Evolutionary conservation across 2,329 filamentous ascomycete species (phyloP).

Genomic region (Colletotrichum lini): DNA sequence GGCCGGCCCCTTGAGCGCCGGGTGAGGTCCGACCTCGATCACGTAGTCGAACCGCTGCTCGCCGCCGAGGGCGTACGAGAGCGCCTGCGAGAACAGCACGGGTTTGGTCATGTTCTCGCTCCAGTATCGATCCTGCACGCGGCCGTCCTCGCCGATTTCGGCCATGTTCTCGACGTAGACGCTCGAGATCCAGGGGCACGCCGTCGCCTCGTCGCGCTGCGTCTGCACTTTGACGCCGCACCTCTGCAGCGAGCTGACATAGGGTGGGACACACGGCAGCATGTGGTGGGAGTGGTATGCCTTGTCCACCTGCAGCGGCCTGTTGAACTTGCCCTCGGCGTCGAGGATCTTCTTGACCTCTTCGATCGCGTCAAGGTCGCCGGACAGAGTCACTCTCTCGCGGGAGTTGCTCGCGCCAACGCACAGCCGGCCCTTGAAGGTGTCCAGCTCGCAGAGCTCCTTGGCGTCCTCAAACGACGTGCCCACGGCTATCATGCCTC

Average conservation of each 20-base stretch:
- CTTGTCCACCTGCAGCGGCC: conserved; percentile 46
- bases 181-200: conserved; percentile 2
- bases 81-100: conserved; percentile 47
- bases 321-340: conserved; percentile 41
- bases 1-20: conserved; percentile 57
- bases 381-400: conserved; percentile 45
- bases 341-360: conserved; percentile 44
- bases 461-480: conserved; percentile 42
- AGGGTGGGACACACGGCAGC: conserved; percentile 7
- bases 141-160: too few species aligned
- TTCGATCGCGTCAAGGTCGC: conserved; percentile 48
- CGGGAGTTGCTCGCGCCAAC: conserved; percentile 47
- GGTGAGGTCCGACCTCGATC: conserved; percentile 54
- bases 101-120: conserved; percentile 47
- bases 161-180: not conserved
- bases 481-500: conserved; percentile 46
- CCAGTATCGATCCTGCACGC: conserved; percentile 46
- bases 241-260: not conserved
- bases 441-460: conserved; percentile 2
- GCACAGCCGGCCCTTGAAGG: conserved; percentile 37
- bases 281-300: conserved; percentile 53
- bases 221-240: not conserved
- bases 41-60: conserved; percentile 31
- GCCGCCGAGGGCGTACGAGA: conserved; percentile 31
- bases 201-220: not conserved